phyloP scores from a whole-genome alignment of 2,329 filamentous ascomycete species.

The Hypoxylon sp. region DNA sequence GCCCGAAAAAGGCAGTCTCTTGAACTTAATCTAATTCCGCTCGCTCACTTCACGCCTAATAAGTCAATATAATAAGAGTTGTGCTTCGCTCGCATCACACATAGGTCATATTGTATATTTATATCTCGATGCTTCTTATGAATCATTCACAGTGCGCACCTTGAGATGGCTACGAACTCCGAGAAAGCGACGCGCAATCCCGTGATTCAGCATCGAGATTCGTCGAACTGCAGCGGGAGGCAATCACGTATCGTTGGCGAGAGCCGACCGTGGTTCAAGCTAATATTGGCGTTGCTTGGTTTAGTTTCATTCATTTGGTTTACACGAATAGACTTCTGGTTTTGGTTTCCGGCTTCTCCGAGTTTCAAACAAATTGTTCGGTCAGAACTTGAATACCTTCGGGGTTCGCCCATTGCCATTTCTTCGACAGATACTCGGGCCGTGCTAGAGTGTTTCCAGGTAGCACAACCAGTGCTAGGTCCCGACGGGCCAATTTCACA shows the following conservation, averaged over 20 bases:
- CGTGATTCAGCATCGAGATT: conserved; percentile 4
- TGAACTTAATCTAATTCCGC: not conserved
- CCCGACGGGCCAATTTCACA: conserved; percentile 15
- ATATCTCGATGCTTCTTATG: not conserved
- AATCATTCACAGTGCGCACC: not conserved
- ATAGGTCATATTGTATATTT: conserved; percentile 4
- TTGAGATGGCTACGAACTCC: conserved; percentile 16
- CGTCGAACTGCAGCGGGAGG: not conserved
- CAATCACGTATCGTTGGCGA: not conserved
- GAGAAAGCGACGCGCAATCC: conserved; percentile 2
- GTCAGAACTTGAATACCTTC: conserved; percentile 22
- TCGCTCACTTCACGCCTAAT: not conserved
- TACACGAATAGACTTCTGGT: not conserved
- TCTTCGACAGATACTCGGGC: conserved; percentile 2
- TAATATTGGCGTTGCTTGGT: conserved; percentile 20
- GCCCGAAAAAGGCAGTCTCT: not conserved
- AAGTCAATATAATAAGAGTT: conserved; percentile 1
- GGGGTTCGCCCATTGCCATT: conserved; percentile 1
- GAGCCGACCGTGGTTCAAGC: conserved; percentile 1
- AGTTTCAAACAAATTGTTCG: conserved; percentile 9
- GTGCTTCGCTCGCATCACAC: not conserved
- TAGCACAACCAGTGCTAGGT: conserved; percentile 41
- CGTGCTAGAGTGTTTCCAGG: conserved; percentile 46
- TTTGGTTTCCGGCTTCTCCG: not conserved
- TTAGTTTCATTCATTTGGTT: conserved; percentile 21